These are phyloP conservation scores for Aspergillus arachidicola DNA, from an alignment of 2,329 filamentous ascomycete species.

Conservation along the genomic window DNA sequence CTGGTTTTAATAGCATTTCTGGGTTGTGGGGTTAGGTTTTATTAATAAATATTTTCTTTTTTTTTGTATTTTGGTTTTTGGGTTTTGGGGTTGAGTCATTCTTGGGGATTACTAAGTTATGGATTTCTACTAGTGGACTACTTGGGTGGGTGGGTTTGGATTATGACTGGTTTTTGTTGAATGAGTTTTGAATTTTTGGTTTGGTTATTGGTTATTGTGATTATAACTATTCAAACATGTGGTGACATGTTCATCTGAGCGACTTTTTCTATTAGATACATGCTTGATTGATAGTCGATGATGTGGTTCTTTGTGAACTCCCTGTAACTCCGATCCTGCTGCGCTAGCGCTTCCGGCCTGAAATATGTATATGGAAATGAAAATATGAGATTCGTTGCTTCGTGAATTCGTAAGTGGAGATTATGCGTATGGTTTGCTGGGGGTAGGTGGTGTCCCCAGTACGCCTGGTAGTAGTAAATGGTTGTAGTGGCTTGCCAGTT, in stretches of 20 bases:
- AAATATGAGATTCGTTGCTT: background rate
- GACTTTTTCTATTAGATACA: slow-evolving; percentile 2
- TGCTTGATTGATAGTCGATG: background rate
- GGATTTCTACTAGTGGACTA: too few species aligned
- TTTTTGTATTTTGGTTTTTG: background rate
- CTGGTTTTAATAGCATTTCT: background rate
- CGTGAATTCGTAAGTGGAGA: background rate
- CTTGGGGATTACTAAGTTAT: too few species aligned
- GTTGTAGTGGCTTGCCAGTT: background rate
- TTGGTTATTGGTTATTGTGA: background rate
- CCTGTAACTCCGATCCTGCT: background rate
- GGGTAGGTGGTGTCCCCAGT: background rate
- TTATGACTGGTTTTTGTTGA: too few species aligned
- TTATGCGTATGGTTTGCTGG: background rate
- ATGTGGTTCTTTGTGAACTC: background rate
- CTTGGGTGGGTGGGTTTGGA: too few species aligned
- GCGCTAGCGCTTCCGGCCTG: background rate
- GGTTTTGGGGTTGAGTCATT: too few species aligned
- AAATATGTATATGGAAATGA: background rate
- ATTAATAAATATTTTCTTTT: background rate
- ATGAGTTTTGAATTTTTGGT: background rate
- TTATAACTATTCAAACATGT: background rate
- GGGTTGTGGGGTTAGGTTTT: background rate
- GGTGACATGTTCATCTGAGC: background rate
- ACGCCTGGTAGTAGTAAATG: background rate